phyloP scores from a whole-genome alignment of 495 filamentous ascomycete species.

The Penicillium egyptiacum region DNA sequence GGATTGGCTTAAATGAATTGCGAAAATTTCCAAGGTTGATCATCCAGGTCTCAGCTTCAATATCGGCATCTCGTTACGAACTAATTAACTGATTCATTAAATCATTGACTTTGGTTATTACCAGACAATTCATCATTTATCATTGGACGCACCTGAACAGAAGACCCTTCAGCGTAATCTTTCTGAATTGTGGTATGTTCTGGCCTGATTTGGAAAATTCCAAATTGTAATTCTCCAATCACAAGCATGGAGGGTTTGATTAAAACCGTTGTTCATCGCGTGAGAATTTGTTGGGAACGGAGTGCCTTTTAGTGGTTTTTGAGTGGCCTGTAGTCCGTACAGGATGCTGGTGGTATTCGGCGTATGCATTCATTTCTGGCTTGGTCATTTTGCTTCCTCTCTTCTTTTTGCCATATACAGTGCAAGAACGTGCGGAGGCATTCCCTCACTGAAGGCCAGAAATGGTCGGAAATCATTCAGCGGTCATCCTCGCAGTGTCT shows the following conservation, averaged over 20 bases:
- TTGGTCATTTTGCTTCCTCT: not conserved
- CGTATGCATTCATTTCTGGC: not conserved
- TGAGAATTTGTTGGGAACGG: not conserved
- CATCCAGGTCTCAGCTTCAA: not conserved
- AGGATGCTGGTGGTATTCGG: not conserved
- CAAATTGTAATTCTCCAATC: not conserved
- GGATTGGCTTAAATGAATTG: not conserved
- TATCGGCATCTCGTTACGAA: not conserved
- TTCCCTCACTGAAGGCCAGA: conserved; percentile 2
- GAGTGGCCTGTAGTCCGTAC: not conserved
- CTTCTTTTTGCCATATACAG: not conserved
- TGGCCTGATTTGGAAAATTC: not conserved
- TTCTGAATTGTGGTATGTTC: not conserved
- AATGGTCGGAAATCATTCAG: conserved; percentile 7
- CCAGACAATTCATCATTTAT: too few species aligned
- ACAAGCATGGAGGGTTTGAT: not conserved
- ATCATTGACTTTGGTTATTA: too few species aligned
- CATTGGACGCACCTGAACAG: too few species aligned
- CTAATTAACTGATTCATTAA: not conserved
- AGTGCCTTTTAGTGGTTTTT: not conserved
- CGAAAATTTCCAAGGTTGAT: not conserved
- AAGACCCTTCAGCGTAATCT: not conserved
- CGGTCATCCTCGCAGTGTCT: conserved; percentile 16
- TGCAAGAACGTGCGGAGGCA: not conserved
- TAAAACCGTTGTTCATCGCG: not conserved